phyloP scores from a whole-genome alignment of 306 rosid species.

The Comarum palustre region DNA sequence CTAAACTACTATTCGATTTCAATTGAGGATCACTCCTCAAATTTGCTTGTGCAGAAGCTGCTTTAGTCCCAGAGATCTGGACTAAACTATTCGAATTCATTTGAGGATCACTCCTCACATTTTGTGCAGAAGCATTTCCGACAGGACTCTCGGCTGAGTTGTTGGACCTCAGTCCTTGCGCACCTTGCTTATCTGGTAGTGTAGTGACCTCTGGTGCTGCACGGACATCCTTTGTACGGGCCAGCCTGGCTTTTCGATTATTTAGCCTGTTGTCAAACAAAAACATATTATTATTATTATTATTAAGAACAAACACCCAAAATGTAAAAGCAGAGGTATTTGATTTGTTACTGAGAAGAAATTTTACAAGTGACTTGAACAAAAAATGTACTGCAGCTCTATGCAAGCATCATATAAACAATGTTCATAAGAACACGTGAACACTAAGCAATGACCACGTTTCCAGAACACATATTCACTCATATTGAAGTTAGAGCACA shows the following conservation, averaged over 20 bases:
- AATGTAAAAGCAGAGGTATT: neutral
- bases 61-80: too few relatives aligned
- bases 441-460: neutral
- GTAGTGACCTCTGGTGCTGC: conserved; percentile 40
- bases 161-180: conserved; percentile 33
- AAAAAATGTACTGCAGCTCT: neutral
- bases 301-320: neutral
- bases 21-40: conserved; percentile 44
- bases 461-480: neutral
- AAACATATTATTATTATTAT: neutral
- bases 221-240: conserved; percentile 67
- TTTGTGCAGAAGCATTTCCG: conserved; percentile 31
- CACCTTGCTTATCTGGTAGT: conserved; percentile 51
- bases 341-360: neutral
- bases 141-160: conserved; percentile 49
- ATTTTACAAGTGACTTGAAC: neutral
- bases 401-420: neutral
- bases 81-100: neutral
- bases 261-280: conserved; percentile 62
- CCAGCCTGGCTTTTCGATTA: conserved; percentile 90
- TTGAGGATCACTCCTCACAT: conserved; percentile 46
- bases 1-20: conserved; percentile 29
- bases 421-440: neutral
- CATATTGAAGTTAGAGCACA: neutral
- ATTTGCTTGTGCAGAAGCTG: conserved; percentile 26